A percentile compares a stretch with the other conserved stretches of the same genome.
These are phyloP conservation scores for Saturnispora mendoncae DNA, from an alignment of 805 yeast genomes.

Conservation along the genomic window DNA sequence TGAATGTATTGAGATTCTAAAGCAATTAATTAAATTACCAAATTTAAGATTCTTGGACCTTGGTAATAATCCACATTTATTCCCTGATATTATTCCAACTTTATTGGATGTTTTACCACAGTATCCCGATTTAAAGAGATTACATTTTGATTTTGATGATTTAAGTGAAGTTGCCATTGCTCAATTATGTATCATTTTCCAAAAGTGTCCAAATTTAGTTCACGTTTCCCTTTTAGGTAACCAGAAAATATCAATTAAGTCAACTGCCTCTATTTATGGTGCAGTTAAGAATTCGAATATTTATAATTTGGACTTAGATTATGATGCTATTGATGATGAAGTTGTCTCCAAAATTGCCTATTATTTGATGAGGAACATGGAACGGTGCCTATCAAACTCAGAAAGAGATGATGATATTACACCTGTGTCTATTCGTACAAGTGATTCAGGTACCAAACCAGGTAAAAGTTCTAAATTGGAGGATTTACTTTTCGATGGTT, in stretches of 20 bases:
- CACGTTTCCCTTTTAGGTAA: slow-evolving; percentile 51
- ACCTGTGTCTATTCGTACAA: slow-evolving; percentile 19
- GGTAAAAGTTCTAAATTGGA: slow-evolving; percentile 28
- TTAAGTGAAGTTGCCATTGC: slow-evolving; percentile 38
- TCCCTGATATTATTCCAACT: slow-evolving; percentile 41
- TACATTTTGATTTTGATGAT: slow-evolving; percentile 48
- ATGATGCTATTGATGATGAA: slow-evolving; percentile 40
- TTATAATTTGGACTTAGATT: slow-evolving; percentile 45
- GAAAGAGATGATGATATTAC: slow-evolving; percentile 1
- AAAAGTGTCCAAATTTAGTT: slow-evolving; percentile 37
- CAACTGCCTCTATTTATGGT: slow-evolving; percentile 42
- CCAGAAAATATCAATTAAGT: slow-evolving; percentile 33
- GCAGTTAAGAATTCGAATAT: slow-evolving; percentile 42
- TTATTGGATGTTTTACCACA: slow-evolving; percentile 38
- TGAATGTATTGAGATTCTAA: slow-evolving; percentile 33
- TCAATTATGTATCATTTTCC: slow-evolving; percentile 41
- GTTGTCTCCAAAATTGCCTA: slow-evolving; percentile 46
- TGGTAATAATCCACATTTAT: slow-evolving; percentile 42
- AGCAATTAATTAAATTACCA: slow-evolving; percentile 31
- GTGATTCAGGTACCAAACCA: slow-evolving; percentile 9
- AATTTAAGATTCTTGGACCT: slow-evolving; percentile 43
- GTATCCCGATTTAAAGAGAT: slow-evolving; percentile 37
- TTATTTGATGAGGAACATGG: slow-evolving; percentile 50
- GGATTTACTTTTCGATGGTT: slow-evolving; percentile 69
- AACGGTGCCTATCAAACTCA: slow-evolving; percentile 28